Evolutionary conservation across 179 eudicot species (phyloP).

Genomic region (Heliamphora pulchella): DNA sequence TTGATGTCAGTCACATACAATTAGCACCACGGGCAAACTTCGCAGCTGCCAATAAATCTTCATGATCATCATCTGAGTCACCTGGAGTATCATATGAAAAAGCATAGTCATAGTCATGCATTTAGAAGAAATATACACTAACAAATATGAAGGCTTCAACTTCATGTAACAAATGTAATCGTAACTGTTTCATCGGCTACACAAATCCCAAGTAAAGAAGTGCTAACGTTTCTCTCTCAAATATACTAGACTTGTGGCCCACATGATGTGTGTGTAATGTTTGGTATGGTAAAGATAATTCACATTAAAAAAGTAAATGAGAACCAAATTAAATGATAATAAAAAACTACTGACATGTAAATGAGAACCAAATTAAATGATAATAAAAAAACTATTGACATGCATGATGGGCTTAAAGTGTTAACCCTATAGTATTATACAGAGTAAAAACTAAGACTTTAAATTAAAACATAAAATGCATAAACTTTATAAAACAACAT

Average conservation of each 20-base stretch:
- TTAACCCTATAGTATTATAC: no score
- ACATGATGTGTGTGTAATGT: no score
- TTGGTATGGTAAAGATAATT: no score
- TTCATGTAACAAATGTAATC: neutral
- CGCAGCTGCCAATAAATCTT: slow-evolving; percentile 71
- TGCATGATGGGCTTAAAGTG: no score
- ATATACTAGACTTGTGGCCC: neutral
- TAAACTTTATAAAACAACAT: no score
- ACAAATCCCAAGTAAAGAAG: slow-evolving; percentile 2
- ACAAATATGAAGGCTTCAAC: neutral
- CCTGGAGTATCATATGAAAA: slow-evolving; percentile 31
- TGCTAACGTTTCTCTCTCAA: neutral
- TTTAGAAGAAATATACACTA: neutral
- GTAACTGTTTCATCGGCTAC: neutral
- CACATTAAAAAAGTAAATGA: no score
- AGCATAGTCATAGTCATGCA: slow-evolving; percentile 1
- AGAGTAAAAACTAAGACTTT: no score
- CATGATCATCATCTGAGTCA: slow-evolving; percentile 87
- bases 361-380: no score
- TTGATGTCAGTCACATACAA: slow-evolving; percentile 37
- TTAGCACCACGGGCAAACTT: slow-evolving; percentile 59
- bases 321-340: no score
- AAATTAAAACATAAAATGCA: no score
- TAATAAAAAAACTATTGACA: no score
- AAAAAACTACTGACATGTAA: no score